phyloP scores from a whole-genome alignment of 2,329 filamentous ascomycete species.

The Didymosphaeria variabile region DNA sequence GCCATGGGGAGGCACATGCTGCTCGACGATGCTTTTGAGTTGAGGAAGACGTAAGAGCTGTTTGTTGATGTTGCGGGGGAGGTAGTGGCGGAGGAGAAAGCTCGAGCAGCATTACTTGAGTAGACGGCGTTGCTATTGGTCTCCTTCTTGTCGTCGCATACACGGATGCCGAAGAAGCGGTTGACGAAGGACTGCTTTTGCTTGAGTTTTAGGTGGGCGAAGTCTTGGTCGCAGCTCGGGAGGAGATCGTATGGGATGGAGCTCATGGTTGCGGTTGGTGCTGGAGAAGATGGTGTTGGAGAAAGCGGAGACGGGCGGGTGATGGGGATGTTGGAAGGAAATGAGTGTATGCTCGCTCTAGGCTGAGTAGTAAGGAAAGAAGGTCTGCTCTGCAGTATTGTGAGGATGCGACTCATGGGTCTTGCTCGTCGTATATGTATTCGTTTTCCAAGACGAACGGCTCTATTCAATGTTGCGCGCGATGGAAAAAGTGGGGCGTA shows the following conservation, averaged over 20 bases:
- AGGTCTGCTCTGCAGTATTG: slow-evolving; percentile 8
- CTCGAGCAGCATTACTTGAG: neutral
- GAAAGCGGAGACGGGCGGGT: neutral
- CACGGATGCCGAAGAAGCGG: slow-evolving; percentile 11
- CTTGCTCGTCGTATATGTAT: slow-evolving; percentile 7
- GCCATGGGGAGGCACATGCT: slow-evolving; percentile 8
- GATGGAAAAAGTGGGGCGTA: neutral
- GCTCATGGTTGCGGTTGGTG: slow-evolving; percentile 6
- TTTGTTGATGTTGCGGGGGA: neutral
- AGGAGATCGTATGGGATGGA: slow-evolving; percentile 12
- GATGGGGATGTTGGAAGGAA: neutral
- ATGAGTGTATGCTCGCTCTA: slow-evolving; percentile 1
- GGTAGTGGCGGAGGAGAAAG: neutral
- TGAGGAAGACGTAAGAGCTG: slow-evolving; percentile 3
- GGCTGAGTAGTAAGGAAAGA: slow-evolving; percentile 7
- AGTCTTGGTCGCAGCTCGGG: slow-evolving; percentile 7
- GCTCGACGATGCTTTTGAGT: neutral
- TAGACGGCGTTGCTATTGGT: neutral
- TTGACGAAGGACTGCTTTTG: slow-evolving; percentile 12
- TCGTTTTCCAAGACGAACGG: neutral
- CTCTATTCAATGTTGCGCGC: too few species aligned
- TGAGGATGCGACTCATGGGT: slow-evolving; percentile 6
- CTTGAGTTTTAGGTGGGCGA: neutral
- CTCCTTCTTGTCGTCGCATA: neutral
- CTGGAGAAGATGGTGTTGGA: neutral